phyloP scores from a whole-genome alignment of 352 stramenopile species.

The Globisporangium paroecandrum region DNA sequence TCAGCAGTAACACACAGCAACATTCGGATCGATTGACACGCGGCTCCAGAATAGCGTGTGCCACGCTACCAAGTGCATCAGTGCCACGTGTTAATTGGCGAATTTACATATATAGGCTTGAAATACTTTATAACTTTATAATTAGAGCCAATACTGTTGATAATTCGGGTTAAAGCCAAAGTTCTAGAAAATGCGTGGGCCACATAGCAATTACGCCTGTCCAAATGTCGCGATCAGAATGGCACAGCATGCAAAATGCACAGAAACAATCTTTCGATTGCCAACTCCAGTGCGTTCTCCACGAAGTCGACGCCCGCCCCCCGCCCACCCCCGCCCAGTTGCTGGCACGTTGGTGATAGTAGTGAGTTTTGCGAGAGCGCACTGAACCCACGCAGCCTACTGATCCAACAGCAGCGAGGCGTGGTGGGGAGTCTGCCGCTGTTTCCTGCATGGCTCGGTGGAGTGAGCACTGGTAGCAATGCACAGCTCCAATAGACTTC shows the following conservation, averaged over 20 bases:
- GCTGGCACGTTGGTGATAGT: not conserved
- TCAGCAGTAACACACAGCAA: not conserved
- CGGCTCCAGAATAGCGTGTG: slow-evolving; percentile 3
- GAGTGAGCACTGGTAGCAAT: not conserved
- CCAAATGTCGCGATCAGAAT: not conserved
- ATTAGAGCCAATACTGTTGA: not conserved
- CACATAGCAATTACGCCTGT: not conserved
- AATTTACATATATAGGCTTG: not conserved
- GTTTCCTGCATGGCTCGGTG: not conserved
- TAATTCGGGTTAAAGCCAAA: not conserved
- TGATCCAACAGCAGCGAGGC: not conserved
- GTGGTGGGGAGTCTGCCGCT: not conserved
- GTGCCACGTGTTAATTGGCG: not conserved
- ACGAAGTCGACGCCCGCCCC: not conserved
- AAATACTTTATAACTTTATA: not conserved
- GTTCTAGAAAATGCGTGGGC: slow-evolving; percentile 9
- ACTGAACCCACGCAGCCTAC: not conserved
- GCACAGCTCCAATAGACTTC: not conserved
- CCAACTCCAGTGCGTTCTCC: not conserved
- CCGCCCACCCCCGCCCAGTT: not conserved
- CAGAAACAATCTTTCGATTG: too few relatives aligned
- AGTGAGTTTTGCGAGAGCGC: not conserved
- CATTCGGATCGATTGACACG: slow-evolving; percentile 2
- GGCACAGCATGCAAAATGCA: not conserved
- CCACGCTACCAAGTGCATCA: not conserved